These are phyloP conservation scores for Lichtheimia corymbifera DNA, from an alignment of 371 early-diverging fungal species.

Conservation along the genomic window DNA sequence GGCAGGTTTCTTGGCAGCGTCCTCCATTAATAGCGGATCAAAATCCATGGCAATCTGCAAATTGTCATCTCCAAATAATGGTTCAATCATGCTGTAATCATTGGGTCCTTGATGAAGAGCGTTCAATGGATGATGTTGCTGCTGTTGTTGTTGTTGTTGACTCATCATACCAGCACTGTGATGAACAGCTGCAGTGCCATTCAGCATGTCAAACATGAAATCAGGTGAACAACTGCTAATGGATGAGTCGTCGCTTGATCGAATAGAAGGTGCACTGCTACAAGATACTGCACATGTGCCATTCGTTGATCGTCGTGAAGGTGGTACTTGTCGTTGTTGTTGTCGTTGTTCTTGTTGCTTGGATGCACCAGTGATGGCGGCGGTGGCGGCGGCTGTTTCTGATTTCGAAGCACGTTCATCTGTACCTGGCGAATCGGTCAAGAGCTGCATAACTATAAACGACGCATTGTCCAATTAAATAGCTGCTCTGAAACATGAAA, in stretches of 20 bases:
- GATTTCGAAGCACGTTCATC: conserved; percentile 17
- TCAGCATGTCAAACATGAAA: conserved; percentile 42
- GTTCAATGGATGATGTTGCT: background rate
- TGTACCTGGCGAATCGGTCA: conserved; percentile 40
- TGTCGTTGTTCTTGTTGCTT: conserved; percentile 11
- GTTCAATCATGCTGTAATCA: background rate
- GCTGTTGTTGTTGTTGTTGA: background rate
- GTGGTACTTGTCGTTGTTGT: background rate
- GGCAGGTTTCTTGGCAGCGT: background rate
- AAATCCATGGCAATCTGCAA: conserved; percentile 2
- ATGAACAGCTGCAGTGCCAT: conserved; percentile 19
- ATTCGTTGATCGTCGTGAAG: background rate
- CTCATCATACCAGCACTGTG: background rate
- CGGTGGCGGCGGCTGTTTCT: conserved; percentile 2
- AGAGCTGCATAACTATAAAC: conserved; percentile 48
- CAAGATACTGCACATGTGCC: background rate
- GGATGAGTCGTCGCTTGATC: conserved; percentile 44
- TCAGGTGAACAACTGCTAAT: conserved; percentile 37
- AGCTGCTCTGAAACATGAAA: background rate
- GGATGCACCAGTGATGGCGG: background rate
- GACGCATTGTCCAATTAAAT: background rate
- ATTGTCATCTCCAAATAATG: conserved; percentile 3
- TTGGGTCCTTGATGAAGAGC: background rate
- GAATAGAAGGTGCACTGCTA: conserved; percentile 3
- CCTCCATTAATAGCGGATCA: background rate